These are phyloP conservation scores for Sinapis alba DNA, from an alignment of 441 rosid genomes.

Conservation along the genomic window DNA sequence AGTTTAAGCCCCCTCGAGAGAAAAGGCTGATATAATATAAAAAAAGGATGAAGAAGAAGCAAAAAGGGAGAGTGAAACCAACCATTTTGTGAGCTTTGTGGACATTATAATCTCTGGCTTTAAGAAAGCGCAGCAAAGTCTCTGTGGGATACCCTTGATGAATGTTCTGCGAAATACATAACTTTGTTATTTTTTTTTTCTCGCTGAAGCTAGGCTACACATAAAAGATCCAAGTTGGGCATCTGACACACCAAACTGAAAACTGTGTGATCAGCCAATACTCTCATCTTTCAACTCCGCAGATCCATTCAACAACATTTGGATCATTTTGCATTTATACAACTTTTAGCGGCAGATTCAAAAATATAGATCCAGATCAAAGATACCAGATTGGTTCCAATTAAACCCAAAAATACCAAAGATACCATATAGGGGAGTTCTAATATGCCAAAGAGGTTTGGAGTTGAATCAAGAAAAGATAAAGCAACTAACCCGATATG, in stretches of 20 bases:
- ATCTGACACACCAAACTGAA: not conserved
- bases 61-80: conserved; percentile 23
- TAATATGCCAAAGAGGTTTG: conserved; percentile 16
- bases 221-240: not conserved
- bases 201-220: not conserved
- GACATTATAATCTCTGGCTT: conserved; percentile 75
- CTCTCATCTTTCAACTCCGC: not conserved
- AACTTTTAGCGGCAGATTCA: not conserved
- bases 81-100: conserved; percentile 68
- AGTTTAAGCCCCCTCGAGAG: conserved; percentile 16
- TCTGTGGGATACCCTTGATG: conserved; percentile 63
- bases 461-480: conserved; percentile 14
- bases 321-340: not conserved
- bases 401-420: conserved; percentile 6
- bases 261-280: conserved; percentile 10
- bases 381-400: not conserved
- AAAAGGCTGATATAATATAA: not conserved
- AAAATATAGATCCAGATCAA: conserved; percentile 19
- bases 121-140: conserved; percentile 62
- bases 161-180: conserved; percentile 50
- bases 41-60: not conserved
- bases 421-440: not conserved
- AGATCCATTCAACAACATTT: conserved; percentile 19
- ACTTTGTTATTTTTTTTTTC: not conserved
- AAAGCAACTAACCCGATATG: conserved; percentile 66